phyloP scores from a whole-genome alignment of 1,284 basidiomycete genomes.

The Naganishia sp. region DNA sequence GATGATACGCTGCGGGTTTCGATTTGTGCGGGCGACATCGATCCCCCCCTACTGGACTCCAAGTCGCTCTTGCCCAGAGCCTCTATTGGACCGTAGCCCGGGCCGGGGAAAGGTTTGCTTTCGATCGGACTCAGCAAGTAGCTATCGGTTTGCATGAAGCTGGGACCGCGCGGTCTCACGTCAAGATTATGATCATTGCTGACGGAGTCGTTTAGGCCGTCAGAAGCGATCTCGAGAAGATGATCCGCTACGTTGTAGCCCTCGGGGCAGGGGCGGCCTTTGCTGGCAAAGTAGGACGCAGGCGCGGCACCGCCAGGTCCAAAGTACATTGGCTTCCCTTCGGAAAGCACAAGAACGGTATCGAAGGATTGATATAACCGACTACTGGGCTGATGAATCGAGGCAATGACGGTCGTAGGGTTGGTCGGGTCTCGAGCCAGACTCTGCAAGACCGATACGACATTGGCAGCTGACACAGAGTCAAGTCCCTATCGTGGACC shows the following conservation, averaged over 20 bases:
- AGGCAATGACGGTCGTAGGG: constrained; percentile 77
- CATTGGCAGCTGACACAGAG: constrained; percentile 78
- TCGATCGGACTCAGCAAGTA: constrained; percentile 12
- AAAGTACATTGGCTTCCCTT: constrained; percentile 75
- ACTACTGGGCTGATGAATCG: constrained; percentile 81
- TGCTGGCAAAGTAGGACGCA: constrained; percentile 63
- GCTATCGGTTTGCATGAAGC: background rate
- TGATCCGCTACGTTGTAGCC: constrained; percentile 90
- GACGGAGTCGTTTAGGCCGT: background rate
- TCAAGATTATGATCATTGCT: constrained; percentile 6
- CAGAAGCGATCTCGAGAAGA: constrained; percentile 71
- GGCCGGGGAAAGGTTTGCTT: constrained; percentile 1
- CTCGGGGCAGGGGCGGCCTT: constrained; percentile 59
- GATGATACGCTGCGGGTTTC: constrained; percentile 1
- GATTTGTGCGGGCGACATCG: background rate
- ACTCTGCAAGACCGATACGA: constrained; percentile 70
- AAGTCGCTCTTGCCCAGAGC: constrained; percentile 11
- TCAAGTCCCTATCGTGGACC: constrained; percentile 64
- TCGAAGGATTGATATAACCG: constrained; percentile 82
- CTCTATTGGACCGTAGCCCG: background rate
- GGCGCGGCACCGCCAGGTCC: constrained; percentile 71
- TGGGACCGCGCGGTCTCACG: background rate
- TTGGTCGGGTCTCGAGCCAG: constrained; percentile 69
- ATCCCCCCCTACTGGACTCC: constrained; percentile 4
- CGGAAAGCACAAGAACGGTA: constrained; percentile 72